These are phyloP conservation scores for Cylindrodendrum hubeiense DNA, from an alignment of 2,329 filamentous ascomycete species.

Conservation along the genomic window DNA sequence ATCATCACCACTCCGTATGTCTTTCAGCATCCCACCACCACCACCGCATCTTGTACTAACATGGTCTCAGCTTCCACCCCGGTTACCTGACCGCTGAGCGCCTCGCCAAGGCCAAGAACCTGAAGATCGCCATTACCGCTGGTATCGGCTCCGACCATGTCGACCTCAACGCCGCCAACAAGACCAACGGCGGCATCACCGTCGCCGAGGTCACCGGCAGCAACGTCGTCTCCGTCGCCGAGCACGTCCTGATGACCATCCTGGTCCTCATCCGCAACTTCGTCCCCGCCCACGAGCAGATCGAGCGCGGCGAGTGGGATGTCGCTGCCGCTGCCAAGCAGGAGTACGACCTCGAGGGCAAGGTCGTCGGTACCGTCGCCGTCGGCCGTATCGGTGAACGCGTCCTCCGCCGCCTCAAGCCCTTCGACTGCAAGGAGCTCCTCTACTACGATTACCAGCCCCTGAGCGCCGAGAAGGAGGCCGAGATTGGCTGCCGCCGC, in stretches of 20 bases:
- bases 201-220: constrained; percentile 98
- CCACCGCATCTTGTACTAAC: neutral
- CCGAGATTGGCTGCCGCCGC: constrained; percentile 94
- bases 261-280: constrained; percentile 97
- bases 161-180: constrained; percentile 96
- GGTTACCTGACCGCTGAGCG: constrained; percentile 98
- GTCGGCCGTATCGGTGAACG: constrained; percentile 98
- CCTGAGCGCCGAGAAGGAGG: constrained; percentile 84
- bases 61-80: constrained; percentile 83
- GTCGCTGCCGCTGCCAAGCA: constrained; percentile 97
- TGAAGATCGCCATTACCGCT: constrained; percentile 96
- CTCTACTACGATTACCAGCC: constrained; percentile 99
- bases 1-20: constrained; percentile 97
- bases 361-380: constrained; percentile 97
- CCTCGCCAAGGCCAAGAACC: constrained; percentile 97
- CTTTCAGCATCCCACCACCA: neutral
- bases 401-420: constrained; percentile 93
- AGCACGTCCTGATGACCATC: constrained; percentile 99
- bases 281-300: constrained; percentile 95
- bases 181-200: constrained; percentile 96
- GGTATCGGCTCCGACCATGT: constrained; percentile 99
- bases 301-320: constrained; percentile 91
- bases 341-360: constrained; percentile 96
- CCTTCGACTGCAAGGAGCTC: constrained; percentile 99
- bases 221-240: constrained; percentile 98